Conservation (phyloP, 495 filamentous ascomycete species). For the Hypoxylon intermedium region DNA sequence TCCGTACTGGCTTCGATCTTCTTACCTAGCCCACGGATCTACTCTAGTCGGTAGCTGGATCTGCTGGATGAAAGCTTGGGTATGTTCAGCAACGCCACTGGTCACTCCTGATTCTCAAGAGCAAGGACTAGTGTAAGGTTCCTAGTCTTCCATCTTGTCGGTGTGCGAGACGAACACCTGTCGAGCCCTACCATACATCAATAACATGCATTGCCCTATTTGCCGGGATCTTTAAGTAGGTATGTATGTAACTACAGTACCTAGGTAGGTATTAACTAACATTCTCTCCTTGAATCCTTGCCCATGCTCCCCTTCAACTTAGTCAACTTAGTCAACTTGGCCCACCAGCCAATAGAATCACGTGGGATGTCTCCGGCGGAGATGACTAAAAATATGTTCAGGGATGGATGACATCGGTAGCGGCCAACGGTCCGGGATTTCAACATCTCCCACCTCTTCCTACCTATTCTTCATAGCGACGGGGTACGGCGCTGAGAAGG, state of each 20-base stretch:
- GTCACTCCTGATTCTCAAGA: not conserved
- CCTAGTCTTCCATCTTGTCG: not conserved
- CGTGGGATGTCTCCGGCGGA: not conserved
- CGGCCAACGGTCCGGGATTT: constrained; percentile 8
- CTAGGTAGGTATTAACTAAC: too few species aligned
- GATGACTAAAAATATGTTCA: constrained; percentile 1
- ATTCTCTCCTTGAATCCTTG: not conserved
- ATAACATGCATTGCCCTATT: not conserved
- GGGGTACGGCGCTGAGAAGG: not conserved
- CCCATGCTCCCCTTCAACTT: not conserved
- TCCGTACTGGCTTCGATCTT: too few species aligned
- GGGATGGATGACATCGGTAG: not conserved
- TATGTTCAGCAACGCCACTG: not conserved
- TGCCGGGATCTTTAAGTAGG: constrained; percentile 1
- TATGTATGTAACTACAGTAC: too few species aligned
- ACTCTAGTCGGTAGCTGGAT: too few species aligned
- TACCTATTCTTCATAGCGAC: not conserved
- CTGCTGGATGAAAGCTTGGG: not conserved
- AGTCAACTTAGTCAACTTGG: not conserved
- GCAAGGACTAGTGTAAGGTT: too few species aligned
- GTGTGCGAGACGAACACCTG: not conserved
- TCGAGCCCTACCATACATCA: too few species aligned
- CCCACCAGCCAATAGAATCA: constrained; percentile 13
- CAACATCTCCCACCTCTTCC: not conserved
- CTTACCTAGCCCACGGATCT: not conserved